Conservation (phyloP, 805 yeast species). For the Candida insectorum region DNA sequence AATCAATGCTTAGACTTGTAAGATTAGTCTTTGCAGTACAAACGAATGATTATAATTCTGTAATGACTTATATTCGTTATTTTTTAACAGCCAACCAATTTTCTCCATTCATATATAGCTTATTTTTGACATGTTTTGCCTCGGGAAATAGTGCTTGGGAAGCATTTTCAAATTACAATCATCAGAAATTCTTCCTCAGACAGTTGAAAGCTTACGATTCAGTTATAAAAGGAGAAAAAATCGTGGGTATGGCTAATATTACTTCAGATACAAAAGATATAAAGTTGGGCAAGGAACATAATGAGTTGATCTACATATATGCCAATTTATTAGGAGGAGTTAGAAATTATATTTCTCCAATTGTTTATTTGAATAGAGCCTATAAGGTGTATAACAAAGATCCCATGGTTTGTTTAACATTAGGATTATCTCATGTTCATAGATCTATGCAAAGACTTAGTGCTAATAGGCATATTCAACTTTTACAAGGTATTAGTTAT, state of each 20-base stretch:
- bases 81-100: constrained; percentile 72
- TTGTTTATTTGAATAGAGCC: constrained; percentile 72
- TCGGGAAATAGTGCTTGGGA: constrained; percentile 59
- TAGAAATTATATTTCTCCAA: constrained; percentile 76
- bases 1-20: constrained; percentile 58
- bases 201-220: constrained; percentile 89
- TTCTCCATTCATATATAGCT: constrained; percentile 59
- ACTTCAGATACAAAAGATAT: constrained; percentile 47
- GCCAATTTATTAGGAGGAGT: constrained; percentile 78
- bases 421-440: constrained; percentile 81
- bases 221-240: constrained; percentile 45
- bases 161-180: constrained; percentile 69
- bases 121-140: constrained; percentile 65
- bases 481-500: constrained; percentile 82
- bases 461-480: constrained; percentile 78
- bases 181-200: constrained; percentile 85
- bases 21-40: constrained; percentile 55
- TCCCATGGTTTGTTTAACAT: constrained; percentile 70
- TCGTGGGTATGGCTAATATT: constrained; percentile 79
- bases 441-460: constrained; percentile 90
- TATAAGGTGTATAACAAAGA: constrained; percentile 66
- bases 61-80: constrained; percentile 57
- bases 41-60: constrained; percentile 48
- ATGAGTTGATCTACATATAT: constrained; percentile 74
- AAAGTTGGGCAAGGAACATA: constrained; percentile 42